Evolutionary conservation across 495 filamentous ascomycete genomes (phyloP), one percentile per base, ranked within the genome.

Genomic region (Xylaria telfairii): DNA sequence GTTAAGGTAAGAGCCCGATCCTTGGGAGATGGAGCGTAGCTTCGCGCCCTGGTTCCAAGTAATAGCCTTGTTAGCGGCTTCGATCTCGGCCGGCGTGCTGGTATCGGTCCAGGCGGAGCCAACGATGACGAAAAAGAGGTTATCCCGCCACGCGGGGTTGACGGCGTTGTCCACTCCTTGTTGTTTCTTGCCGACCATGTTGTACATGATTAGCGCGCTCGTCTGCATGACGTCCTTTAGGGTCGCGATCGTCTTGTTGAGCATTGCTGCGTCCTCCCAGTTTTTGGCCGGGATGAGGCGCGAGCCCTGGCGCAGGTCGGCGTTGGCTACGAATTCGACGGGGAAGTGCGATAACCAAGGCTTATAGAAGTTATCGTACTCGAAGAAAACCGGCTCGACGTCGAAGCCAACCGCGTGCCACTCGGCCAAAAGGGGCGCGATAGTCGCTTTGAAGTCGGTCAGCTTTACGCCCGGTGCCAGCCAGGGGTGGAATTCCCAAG

Each of bases 401-500:
- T 74, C 47, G 49, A 84, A 75, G n/a, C 79, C 78, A 15, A 83
- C 68, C 15, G 56, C 65, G 53, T 74, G 54, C 30, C 81, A 81
- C 13, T 84, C 80, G 21, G 79, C 72, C 44, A 86, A 79, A 73
- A 84, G 83, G 10, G 87, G 86, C 32, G 80, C 71, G 3, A 87
- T 74, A 6, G 87, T 78, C 24, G 73, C 65, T 53, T 82, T 79
- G 69, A 83, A 81, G 60, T 88, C 68, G 28, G 70, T 71, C 15
- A 81, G 66, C 7, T 83, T 83, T 78, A 86, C 82, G 74, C 83
- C 85, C 71, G 77, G 78, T 0, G 84, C 83, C 68, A 86, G 86
- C 75, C 84, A 84, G 13, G 85, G 85, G 39, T 80, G 76, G 73
- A 85, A 81, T 57, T 72, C 73, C 72, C 83, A 84, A 42, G 72